phyloP scores from a whole-genome alignment of 108 stramenopile species.

The Thalassiosira profunda region DNA sequence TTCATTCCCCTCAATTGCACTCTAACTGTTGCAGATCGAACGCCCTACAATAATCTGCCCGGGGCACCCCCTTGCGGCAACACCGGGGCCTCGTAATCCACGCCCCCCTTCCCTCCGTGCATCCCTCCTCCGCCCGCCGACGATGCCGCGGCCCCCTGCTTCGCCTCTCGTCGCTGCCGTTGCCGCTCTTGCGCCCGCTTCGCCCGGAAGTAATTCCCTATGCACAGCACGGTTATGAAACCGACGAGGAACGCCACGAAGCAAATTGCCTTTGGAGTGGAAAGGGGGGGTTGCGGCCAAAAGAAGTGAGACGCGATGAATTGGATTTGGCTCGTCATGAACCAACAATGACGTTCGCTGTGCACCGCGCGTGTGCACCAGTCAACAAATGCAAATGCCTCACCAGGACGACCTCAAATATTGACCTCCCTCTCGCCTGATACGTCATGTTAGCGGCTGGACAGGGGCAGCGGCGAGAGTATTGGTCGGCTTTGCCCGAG shows the following conservation, averaged over 20 bases:
- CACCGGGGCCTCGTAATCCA: conserved; percentile 45
- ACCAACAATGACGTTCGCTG: neutral
- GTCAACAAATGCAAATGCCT: conserved; percentile 8
- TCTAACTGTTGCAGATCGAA: too few relatives aligned
- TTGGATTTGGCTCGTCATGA: neutral
- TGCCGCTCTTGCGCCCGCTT: conserved; percentile 92
- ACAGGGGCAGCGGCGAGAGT: conserved; percentile 6
- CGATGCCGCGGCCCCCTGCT: conserved; percentile 53
- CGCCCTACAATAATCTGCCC: conserved; percentile 45
- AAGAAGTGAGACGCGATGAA: neutral
- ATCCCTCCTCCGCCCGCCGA: conserved; percentile 28
- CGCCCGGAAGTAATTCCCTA: conserved; percentile 91
- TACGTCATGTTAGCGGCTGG: conserved; percentile 74
- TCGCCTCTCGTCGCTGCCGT: conserved; percentile 80
- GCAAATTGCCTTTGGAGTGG: conserved; percentile 60
- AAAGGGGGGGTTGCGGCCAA: neutral
- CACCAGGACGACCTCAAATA: conserved; percentile 86
- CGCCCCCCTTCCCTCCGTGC: conserved; percentile 11
- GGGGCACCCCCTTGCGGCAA: conserved; percentile 26
- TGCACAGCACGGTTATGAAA: conserved; percentile 89
- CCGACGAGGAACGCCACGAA: conserved; percentile 89
- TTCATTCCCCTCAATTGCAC: neutral
- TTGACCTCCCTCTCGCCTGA: conserved; percentile 74
- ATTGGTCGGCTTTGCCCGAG: too few relatives aligned
- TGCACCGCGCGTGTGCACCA: neutral